A percentile compares a stretch with the other conserved stretches of the same genome.
Evolutionary conservation across 2,329 filamentous ascomycete species (phyloP).

Genomic region (Remersonia thermophila): DNA sequence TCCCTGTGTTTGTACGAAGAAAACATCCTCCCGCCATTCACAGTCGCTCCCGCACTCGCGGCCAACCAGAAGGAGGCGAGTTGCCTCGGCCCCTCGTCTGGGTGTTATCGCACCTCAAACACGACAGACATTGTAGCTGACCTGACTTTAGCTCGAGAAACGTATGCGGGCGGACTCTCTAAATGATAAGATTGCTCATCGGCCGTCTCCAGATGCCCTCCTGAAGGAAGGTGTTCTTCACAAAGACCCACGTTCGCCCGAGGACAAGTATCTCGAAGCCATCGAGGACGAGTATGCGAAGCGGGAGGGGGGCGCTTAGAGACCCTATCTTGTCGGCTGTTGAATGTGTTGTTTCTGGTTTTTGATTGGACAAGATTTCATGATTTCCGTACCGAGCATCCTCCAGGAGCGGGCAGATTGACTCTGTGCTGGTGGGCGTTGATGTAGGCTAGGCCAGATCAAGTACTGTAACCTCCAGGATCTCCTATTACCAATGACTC

Average conservation of each 20-base stretch:
- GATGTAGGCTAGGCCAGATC: too few relatives aligned
- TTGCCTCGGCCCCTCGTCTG: too few relatives aligned
- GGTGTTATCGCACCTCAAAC: too few relatives aligned
- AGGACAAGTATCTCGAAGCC: slow-evolving; percentile 45
- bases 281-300: slow-evolving; percentile 54
- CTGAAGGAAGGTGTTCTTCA: slow-evolving; percentile 70
- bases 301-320: slow-evolving; percentile 39
- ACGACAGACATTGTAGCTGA: not conserved
- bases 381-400: too few relatives aligned
- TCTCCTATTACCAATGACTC: too few relatives aligned
- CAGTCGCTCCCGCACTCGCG: slow-evolving; percentile 64
- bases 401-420: too few relatives aligned
- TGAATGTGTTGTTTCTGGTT: too few relatives aligned
- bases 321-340: too few relatives aligned
- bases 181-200: slow-evolving; percentile 72
- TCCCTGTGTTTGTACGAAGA: slow-evolving; percentile 32
- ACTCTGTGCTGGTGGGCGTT: too few relatives aligned
- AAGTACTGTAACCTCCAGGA: too few relatives aligned
- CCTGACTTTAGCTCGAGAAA: slow-evolving; percentile 48
- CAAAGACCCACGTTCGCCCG: slow-evolving; percentile 48
- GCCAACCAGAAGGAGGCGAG: slow-evolving; percentile 63
- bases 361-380: too few relatives aligned
- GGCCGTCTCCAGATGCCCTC: slow-evolving; percentile 64
- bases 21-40: slow-evolving; percentile 75
- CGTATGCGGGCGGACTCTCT: slow-evolving; percentile 79